Percentiles rank a stretch among this genome's conserved stretches.
Conservation (phyloP, 352 stramenopile species). For the Globisporangium middletonii region DNA sequence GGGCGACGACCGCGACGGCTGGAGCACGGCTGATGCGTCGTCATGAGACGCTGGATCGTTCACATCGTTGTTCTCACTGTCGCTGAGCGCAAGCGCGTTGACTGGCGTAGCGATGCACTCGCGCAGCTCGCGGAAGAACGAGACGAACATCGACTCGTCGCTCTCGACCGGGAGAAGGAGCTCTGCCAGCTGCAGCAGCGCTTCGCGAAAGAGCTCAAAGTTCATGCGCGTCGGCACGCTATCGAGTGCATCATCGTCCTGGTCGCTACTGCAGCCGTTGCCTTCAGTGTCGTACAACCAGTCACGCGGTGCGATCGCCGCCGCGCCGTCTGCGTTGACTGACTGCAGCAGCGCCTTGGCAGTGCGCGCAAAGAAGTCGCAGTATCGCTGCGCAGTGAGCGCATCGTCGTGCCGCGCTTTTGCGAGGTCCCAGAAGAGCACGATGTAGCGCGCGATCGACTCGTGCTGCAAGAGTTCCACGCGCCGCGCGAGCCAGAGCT, state of each 20-base stretch:
- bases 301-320: constrained; percentile 38
- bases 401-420: constrained; percentile 23
- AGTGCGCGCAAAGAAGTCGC: constrained; percentile 53
- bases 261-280: not conserved
- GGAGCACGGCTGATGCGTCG: not conserved
- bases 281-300: constrained; percentile 66
- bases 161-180: constrained; percentile 60
- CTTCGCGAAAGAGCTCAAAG: constrained; percentile 46
- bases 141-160: constrained; percentile 26
- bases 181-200: constrained; percentile 54
- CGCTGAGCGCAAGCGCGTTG: not conserved
- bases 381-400: constrained; percentile 32
- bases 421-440: constrained; percentile 56
- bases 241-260: not conserved
- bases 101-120: constrained; percentile 24
- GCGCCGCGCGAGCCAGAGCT: constrained; percentile 47
- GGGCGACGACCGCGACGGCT: constrained; percentile 2
- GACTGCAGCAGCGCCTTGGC: constrained; percentile 55
- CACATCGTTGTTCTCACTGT: not conserved
- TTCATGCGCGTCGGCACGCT: constrained; percentile 14
- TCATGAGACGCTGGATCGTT: not conserved
- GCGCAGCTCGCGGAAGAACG: constrained; percentile 57
- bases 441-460: constrained; percentile 26
- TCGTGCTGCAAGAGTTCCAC: constrained; percentile 26
- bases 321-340: constrained; percentile 28